Base-by-base conservation (phyloP, 495 filamentous ascomycete species). In the Tuber borchii region DNA sequence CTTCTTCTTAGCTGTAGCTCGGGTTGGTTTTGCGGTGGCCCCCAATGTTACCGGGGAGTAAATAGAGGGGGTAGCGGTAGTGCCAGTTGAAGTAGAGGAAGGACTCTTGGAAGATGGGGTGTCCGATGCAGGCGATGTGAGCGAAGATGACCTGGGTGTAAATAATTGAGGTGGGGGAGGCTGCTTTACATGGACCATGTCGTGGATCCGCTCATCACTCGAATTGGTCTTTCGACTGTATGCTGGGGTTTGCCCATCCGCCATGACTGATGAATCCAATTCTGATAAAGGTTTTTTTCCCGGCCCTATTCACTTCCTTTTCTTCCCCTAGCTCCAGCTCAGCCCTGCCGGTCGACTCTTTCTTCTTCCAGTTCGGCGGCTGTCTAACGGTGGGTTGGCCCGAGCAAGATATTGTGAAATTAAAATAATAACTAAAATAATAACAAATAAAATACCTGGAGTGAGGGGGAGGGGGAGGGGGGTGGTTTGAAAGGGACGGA, bases 41-140 rank as follows among this genome's bases (percentile, higher is more conserved):
- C 78, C 78, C 78, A 79, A 79, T 76, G 42, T 79, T 79, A 79
- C 78, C 77, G 78, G 78, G 77, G 78, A 79, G 78, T 76, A 76
- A 73, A 79, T 45, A 40, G 78, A 79, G 69, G 73, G 71, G 70
- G 78, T 73, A 79, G 78, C 73, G 78, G 75, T 72, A 75, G 78
- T 73, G 77, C 78, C 73, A 79, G 78, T 79, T 75, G 78, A 79
- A 79, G 77, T 79, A 75, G 77, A 75, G 61, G 78, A 79, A 65
- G 73, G 70, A 69, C 78, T 79, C 75, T 77, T 79, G 74, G 77
- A 79, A 70, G 78, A 79, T 75, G 73, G 77, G 73, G 76, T 71
- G 37, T 79, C 78, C 34, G 78, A 79, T 71, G 77, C 45, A 72
- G 78, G 76, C 20, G 78, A 79, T 75, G 78, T 71, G 72, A 73